Conservation (phyloP, 2,329 filamentous ascomycete genomes). For the Venturia asperata region DNA sequence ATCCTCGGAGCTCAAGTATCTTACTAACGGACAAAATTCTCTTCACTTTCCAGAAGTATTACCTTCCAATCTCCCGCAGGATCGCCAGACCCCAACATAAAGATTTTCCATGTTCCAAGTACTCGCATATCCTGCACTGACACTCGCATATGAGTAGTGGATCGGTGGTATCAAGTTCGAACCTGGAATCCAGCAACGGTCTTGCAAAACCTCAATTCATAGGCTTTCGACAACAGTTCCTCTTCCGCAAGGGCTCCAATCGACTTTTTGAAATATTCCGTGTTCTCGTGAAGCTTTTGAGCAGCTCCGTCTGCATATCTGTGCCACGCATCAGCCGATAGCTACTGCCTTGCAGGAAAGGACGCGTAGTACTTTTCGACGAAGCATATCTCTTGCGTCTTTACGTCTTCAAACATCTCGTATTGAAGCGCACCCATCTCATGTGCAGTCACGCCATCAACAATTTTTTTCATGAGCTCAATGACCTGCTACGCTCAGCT, state of each 20-base stretch:
- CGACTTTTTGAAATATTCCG: conserved; percentile 2
- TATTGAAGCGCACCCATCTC: conserved; percentile 13
- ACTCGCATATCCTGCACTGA: no score
- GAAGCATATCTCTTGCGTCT: conserved; percentile 4
- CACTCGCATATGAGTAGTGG: no score
- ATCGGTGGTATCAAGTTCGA: neutral
- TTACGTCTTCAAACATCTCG: conserved; percentile 6
- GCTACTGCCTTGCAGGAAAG: neutral
- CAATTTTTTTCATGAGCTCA: conserved; percentile 7
- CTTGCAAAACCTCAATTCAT: conserved; percentile 11
- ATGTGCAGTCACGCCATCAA: conserved; percentile 1
- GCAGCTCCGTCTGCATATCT: conserved; percentile 8
- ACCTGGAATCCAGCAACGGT: conserved; percentile 14
- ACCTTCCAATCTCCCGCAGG: neutral
- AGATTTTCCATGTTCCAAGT: conserved; percentile 2
- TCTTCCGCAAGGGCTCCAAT: neutral
- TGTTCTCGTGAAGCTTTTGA: neutral
- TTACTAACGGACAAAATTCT: neutral
- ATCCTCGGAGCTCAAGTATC: neutral
- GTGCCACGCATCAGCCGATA: conserved; percentile 9
- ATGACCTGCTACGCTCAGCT: conserved; percentile 3
- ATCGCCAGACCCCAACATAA: neutral
- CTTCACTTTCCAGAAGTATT: neutral
- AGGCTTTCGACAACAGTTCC: conserved; percentile 1
- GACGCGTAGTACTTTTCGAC: conserved; percentile 14